These are phyloP conservation scores for Blakeslea trispora DNA, from an alignment of 371 early-diverging fungal genomes.

Conservation along the genomic window DNA sequence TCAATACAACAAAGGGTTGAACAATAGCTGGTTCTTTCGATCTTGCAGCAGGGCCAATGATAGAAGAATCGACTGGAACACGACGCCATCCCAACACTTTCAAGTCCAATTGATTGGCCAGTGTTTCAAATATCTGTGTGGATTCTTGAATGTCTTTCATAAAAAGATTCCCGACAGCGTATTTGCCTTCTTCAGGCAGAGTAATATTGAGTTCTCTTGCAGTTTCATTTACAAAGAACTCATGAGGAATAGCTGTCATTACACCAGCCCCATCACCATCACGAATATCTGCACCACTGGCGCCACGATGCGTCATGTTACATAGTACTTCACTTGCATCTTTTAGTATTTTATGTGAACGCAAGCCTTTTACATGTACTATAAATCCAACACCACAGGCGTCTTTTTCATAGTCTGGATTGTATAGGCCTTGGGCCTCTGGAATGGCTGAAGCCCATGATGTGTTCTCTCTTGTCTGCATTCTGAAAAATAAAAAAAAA, in stretches of 20 bases:
- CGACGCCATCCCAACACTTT: slow-evolving; percentile 87
- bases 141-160: slow-evolving; percentile 69
- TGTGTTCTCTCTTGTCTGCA: slow-evolving; percentile 32
- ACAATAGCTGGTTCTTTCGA: slow-evolving; percentile 92
- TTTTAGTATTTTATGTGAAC: slow-evolving; percentile 86
- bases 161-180: slow-evolving; percentile 94
- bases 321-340: slow-evolving; percentile 89
- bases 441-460: slow-evolving; percentile 89
- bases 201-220: slow-evolving; percentile 56
- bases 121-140: slow-evolving; percentile 74
- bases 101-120: slow-evolving; percentile 72
- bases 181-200: slow-evolving; percentile 79
- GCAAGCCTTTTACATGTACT: slow-evolving; percentile 83
- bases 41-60: slow-evolving; percentile 87
- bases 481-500: background rate
- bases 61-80: slow-evolving; percentile 84
- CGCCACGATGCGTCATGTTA: slow-evolving; percentile 98
- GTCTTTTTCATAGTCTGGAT: slow-evolving; percentile 90
- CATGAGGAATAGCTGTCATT: slow-evolving; percentile 93
- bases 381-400: slow-evolving; percentile 98
- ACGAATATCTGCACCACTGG: slow-evolving; percentile 86
- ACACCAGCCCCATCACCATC: slow-evolving; percentile 92
- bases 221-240: slow-evolving; percentile 73
- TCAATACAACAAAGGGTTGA: slow-evolving; percentile 87
- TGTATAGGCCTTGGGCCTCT: slow-evolving; percentile 84